Evolutionary conservation across 1,284 basidiomycete species (phyloP).

Genomic region (Tilletia walkeri): DNA sequence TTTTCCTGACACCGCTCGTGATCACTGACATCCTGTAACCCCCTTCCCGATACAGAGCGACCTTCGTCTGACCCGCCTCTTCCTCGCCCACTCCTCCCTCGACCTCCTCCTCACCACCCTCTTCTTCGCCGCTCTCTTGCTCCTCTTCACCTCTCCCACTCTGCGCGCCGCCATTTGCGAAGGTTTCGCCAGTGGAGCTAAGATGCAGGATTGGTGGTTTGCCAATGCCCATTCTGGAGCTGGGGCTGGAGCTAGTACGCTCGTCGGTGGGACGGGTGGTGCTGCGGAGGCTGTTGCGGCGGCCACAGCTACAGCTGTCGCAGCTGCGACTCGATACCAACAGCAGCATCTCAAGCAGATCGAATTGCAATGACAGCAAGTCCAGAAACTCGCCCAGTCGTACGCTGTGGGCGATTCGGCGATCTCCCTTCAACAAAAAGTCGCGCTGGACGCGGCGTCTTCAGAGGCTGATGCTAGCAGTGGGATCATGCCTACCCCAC

Average conservation of each 20-base stretch:
- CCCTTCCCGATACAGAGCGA: conserved; percentile 20
- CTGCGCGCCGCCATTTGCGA: conserved; percentile 40
- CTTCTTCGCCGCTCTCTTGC: conserved; percentile 33
- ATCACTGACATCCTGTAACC: not conserved
- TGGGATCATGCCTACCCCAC: not conserved
- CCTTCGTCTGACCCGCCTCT: conserved; percentile 35
- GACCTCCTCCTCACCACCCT: conserved; percentile 40
- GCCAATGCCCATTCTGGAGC: not conserved
- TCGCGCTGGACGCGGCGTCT: not conserved
- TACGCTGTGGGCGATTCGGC: not conserved
- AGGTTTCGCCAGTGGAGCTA: conserved; percentile 14
- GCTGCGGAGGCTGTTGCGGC: not conserved
- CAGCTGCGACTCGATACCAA: conserved; percentile 5
- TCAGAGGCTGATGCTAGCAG: too few relatives aligned
- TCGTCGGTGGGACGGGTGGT: not conserved
- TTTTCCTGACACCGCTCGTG: not conserved
- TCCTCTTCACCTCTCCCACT: conserved; percentile 37
- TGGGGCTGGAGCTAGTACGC: too few relatives aligned
- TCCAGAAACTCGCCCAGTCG: not conserved
- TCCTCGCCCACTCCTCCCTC: conserved; percentile 41
- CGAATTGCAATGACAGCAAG: not conserved
- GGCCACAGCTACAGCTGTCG: not conserved
- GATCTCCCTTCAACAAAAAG: not conserved
- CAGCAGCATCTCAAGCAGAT: not conserved
- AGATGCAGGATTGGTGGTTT: conserved; percentile 2